Evolutionary conservation across 2,329 filamentous ascomycete genomes (phyloP).

Genomic region (Botrytis galanthina): DNA sequence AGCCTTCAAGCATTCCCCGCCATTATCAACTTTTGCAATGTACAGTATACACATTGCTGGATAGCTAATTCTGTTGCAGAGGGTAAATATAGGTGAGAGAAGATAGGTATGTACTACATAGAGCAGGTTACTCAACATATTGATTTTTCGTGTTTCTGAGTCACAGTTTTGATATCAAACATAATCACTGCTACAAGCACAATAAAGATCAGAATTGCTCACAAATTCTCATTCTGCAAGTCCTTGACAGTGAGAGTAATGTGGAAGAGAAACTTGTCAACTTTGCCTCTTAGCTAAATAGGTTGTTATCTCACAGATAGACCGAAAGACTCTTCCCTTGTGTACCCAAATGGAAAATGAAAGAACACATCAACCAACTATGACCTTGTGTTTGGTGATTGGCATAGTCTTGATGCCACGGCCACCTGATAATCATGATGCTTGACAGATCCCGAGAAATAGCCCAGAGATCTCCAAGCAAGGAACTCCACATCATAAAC

Average conservation of each 20-base stretch:
- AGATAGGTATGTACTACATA: neutral
- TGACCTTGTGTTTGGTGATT: neutral
- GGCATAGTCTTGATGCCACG: neutral
- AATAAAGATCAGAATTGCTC: no score
- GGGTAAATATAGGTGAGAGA: no score
- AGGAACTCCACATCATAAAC: neutral
- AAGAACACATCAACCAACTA: neutral
- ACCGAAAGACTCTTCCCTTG: neutral
- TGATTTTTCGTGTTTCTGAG: neutral
- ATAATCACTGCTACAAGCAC: no score
- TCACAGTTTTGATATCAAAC: neutral
- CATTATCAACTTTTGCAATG: neutral
- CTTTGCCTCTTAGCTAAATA: neutral
- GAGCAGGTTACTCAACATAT: neutral
- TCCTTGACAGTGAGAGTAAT: no score
- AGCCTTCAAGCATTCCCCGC: neutral
- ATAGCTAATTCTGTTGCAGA: neutral
- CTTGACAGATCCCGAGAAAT: neutral
- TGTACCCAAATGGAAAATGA: neutral
- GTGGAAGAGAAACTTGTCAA: rapidly evolving
- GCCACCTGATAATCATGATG: neutral
- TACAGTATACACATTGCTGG: neutral
- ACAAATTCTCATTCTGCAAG: neutral
- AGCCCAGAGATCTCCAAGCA: neutral
- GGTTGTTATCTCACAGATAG: neutral